A percentile compares a stretch with the other conserved stretches of the same genome.
Conservation (phyloP, 108 stramenopile genomes). For the Aurantiochytrium sp. region DNA sequence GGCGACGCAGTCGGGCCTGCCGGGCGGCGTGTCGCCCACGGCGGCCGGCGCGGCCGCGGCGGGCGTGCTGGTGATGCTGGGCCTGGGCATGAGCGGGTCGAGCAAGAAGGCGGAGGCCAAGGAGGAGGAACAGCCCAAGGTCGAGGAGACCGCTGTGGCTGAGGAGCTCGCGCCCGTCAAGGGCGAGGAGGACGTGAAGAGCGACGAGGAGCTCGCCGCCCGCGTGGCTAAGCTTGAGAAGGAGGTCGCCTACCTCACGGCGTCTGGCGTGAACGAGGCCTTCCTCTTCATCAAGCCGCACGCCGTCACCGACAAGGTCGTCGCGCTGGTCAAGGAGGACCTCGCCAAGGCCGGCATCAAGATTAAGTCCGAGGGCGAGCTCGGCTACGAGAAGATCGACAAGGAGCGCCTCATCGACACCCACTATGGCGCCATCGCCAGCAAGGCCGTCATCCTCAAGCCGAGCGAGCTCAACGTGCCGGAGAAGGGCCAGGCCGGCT, state of each 20-base stretch:
- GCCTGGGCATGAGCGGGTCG: neutral
- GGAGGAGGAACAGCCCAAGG: neutral
- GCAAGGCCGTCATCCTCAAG: slow-evolving; percentile 79
- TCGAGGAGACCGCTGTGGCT: no score
- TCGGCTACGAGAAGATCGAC: slow-evolving; percentile 73
- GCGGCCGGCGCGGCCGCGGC: neutral
- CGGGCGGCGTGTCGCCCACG: neutral
- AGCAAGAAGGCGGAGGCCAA: neutral
- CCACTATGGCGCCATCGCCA: slow-evolving; percentile 88
- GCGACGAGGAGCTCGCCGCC: neutral
- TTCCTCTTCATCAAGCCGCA: slow-evolving; percentile 94
- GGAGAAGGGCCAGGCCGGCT: slow-evolving; percentile 56
- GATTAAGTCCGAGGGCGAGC: slow-evolving; percentile 69
- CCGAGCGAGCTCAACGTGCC: slow-evolving; percentile 81
- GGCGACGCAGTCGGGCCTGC: neutral
- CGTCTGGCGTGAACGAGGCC: slow-evolving; percentile 61
- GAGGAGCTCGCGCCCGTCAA: neutral
- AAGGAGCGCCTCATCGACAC: slow-evolving; percentile 81
- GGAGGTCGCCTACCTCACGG: neutral
- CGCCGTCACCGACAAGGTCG: slow-evolving; percentile 73
- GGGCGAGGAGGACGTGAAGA: neutral
- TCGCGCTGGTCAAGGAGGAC: slow-evolving; percentile 60
- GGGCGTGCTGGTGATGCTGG: neutral
- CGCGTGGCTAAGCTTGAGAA: slow-evolving; percentile 11
- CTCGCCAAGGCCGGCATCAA: slow-evolving; percentile 59